Conservation (phyloP, 768 basidiomycete species). For the Leucosporidium yakuticum region DNA sequence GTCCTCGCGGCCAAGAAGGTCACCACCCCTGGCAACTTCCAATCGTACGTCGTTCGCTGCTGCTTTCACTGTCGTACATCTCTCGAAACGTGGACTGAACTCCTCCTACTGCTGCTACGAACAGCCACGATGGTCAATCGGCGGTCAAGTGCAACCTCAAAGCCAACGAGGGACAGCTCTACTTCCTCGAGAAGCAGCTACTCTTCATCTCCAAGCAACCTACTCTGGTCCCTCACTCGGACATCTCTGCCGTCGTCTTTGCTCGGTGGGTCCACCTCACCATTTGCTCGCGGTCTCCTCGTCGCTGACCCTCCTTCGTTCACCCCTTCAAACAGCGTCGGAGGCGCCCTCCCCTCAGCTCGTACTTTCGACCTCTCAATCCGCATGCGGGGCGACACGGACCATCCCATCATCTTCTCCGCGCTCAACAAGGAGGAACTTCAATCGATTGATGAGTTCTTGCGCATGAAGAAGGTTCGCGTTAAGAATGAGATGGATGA, state of each 20-base stretch:
- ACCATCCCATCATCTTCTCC: conserved; percentile 67
- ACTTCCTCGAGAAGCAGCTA: conserved; percentile 94
- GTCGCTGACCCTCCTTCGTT: conserved; percentile 6
- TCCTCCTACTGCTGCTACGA: neutral
- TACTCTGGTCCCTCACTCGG: conserved; percentile 76
- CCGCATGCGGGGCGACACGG: conserved; percentile 72
- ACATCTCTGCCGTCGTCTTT: conserved; percentile 85
- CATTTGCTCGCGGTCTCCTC: conserved; percentile 63
- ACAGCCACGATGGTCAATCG: conserved; percentile 77
- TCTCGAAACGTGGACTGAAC: neutral
- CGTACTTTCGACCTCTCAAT: conserved; percentile 92
- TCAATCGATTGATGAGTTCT: conserved; percentile 71
- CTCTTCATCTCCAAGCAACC: conserved; percentile 98
- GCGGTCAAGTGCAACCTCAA: conserved; percentile 98
- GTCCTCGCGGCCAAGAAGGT: conserved; percentile 86
- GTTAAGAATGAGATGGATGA: conserved; percentile 97
- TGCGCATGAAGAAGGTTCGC: conserved; percentile 77
- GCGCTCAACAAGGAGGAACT: conserved; percentile 95
- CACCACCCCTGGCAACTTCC: conserved; percentile 75
- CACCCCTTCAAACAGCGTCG: conserved; percentile 53
- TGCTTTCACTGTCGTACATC: conserved; percentile 1
- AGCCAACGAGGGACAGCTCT: conserved; percentile 91
- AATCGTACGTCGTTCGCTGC: conserved; percentile 54
- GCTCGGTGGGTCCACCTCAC: too few species aligned
- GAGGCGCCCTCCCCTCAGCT: conserved; percentile 75